These are phyloP conservation scores for Amanita fuliginea DNA, from an alignment of 768 basidiomycete genomes.

Conservation along the genomic window DNA sequence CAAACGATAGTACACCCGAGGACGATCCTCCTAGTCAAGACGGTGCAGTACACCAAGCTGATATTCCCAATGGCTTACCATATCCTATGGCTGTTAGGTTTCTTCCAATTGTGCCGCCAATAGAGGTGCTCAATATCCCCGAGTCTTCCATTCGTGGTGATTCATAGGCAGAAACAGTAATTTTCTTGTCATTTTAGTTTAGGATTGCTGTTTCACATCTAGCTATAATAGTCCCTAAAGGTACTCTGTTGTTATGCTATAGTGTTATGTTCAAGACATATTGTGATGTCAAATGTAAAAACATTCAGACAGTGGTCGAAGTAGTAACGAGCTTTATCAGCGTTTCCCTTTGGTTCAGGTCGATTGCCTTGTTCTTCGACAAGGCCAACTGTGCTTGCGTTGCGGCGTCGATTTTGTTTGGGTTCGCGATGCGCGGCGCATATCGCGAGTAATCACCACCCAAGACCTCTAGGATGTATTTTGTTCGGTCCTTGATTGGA, in stretches of 20 bases:
- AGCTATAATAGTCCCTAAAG: neutral
- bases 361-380: conserved; percentile 9
- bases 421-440: conserved; percentile 18
- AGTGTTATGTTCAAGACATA: neutral
- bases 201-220: neutral
- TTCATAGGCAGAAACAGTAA: neutral
- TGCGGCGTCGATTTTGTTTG: conserved; percentile 26
- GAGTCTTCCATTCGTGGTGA: conserved; percentile 3
- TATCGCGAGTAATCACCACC: conserved; percentile 45
- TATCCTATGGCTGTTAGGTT: neutral
- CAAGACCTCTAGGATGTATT: conserved; percentile 20
- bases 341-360: conserved; percentile 1
- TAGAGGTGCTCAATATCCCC: conserved; percentile 4
- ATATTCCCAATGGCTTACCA: neutral
- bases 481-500: conserved; percentile 7
- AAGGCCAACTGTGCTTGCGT: conserved; percentile 29
- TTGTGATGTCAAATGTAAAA: neutral
- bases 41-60: neutral
- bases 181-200: neutral
- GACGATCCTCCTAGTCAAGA: neutral
- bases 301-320: neutral
- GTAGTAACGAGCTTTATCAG: conserved; percentile 1
- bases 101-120: neutral
- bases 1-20: neutral
- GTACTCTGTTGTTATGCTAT: conserved; percentile 1